Percentiles rank a stretch among this genome's conserved stretches.
phyloP scores from a whole-genome alignment of 2,329 filamentous ascomycete species.

The Sphaerostilbella broomeana region DNA sequence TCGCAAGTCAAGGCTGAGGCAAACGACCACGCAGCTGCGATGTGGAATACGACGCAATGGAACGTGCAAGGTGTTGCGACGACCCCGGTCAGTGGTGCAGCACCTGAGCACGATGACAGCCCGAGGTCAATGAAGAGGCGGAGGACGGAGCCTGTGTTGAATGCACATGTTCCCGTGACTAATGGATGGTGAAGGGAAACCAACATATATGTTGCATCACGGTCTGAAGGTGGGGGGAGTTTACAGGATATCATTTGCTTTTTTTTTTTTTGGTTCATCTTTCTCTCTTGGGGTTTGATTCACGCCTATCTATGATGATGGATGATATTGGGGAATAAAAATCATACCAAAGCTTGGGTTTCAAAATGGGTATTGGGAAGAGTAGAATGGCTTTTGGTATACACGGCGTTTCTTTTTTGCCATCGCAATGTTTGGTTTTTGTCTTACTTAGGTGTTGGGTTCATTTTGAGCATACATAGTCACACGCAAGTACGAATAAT shows the following conservation, averaged over 20 bases:
- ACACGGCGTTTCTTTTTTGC: constrained; percentile 6
- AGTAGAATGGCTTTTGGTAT: constrained; percentile 1
- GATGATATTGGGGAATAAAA: not conserved
- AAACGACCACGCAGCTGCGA: constrained; percentile 22
- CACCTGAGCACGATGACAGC: constrained; percentile 27
- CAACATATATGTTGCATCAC: not conserved
- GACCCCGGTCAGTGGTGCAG: constrained; percentile 20
- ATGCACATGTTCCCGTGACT: constrained; percentile 27
- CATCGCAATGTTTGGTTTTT: not conserved
- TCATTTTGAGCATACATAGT: too few species aligned
- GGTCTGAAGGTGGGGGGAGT: too few species aligned
- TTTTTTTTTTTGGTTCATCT: not conserved
- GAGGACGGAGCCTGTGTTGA: constrained; percentile 21
- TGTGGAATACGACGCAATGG: constrained; percentile 33
- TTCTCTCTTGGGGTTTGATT: not conserved
- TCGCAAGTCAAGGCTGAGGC: constrained; percentile 25
- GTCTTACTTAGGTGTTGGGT: not conserved
- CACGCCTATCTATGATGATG: not conserved
- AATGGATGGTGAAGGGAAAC: constrained; percentile 23
- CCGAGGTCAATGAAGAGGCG: constrained; percentile 33
- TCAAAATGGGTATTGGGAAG: too few species aligned
- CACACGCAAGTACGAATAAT: constrained; percentile 9
- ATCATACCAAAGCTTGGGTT: constrained; percentile 2
- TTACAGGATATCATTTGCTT: too few species aligned
- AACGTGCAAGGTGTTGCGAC: constrained; percentile 20